A percentile compares a stretch with the other conserved stretches of the same genome.
phyloP scores from a whole-genome alignment of 768 basidiomycete genomes.

The Boletus rubropictus region DNA sequence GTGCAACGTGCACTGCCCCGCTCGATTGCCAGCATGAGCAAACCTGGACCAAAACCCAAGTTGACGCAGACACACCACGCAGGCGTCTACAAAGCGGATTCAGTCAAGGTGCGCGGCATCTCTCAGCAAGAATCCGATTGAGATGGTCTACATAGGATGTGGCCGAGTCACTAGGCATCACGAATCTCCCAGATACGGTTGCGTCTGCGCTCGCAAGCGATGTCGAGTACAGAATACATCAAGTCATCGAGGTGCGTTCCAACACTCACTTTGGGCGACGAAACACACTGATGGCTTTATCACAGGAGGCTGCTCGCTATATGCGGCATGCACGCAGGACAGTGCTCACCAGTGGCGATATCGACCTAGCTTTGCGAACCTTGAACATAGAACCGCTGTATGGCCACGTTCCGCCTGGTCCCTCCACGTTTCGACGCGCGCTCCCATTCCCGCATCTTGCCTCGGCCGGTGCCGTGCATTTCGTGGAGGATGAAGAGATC shows the following conservation, averaged over 20 bases:
- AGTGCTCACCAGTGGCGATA: conserved; percentile 83
- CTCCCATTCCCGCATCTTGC: conserved; percentile 40
- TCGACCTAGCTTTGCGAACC: conserved; percentile 89
- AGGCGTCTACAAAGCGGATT: conserved; percentile 59
- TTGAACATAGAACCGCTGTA: conserved; percentile 96
- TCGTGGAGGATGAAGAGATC: conserved; percentile 94
- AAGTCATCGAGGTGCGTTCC: conserved; percentile 76
- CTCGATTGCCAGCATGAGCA: conserved; percentile 29
- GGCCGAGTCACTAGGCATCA: conserved; percentile 80
- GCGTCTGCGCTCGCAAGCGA: conserved; percentile 87
- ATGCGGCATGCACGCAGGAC: conserved; percentile 92
- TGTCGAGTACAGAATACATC: conserved; percentile 93
- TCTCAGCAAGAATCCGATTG: conserved; percentile 6
- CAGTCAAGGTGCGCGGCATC: conserved; percentile 46
- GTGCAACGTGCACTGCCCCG: not conserved
- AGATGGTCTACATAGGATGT: conserved; percentile 57
- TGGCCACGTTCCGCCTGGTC: conserved; percentile 40
- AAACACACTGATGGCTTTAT: not conserved
- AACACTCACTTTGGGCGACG: not conserved
- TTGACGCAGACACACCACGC: conserved; percentile 45
- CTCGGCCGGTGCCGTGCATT: conserved; percentile 73
- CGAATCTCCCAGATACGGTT: conserved; percentile 68
- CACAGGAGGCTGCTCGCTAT: conserved; percentile 86
- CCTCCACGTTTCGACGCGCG: conserved; percentile 38
- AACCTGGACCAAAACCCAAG: conserved; percentile 43